These are phyloP conservation scores for Tanacetum coccineum DNA, from an alignment of 129 eudicot genomes.

Conservation along the genomic window DNA sequence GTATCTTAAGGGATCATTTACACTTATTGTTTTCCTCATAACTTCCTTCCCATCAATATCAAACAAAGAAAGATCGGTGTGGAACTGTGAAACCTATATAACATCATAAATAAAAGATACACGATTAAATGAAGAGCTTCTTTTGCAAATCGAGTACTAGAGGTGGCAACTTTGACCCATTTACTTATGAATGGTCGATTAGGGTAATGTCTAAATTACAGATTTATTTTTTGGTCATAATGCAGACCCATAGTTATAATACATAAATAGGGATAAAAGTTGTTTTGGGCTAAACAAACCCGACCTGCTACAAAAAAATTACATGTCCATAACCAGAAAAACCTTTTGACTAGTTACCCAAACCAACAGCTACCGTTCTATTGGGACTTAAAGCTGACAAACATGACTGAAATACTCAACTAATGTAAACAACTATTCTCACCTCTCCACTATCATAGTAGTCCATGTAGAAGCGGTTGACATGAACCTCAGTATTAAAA, in stretches of 20 bases:
- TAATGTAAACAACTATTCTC: slow-evolving; percentile 4
- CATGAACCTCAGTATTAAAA: slow-evolving; percentile 93
- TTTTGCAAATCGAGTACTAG: background rate
- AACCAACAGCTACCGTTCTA: too few species aligned
- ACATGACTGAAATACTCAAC: background rate
- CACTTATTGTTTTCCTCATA: slow-evolving; percentile 89
- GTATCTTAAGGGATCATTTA: slow-evolving; percentile 89
- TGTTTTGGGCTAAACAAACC: too few species aligned
- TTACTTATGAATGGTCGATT: background rate
- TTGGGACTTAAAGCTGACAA: background rate
- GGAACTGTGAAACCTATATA: slow-evolving; percentile 75
- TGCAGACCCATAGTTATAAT: too few species aligned
- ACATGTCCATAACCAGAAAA: too few species aligned
- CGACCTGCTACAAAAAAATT: too few species aligned
- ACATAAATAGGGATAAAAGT: too few species aligned
- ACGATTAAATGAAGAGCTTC: background rate
- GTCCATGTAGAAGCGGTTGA: slow-evolving; percentile 88
- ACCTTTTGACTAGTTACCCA: too few species aligned
- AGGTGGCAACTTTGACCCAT: background rate
- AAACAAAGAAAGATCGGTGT: slow-evolving; percentile 78
- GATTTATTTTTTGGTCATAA: too few species aligned
- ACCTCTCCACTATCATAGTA: slow-evolving; percentile 98
- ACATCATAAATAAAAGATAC: slow-evolving; percentile 6
- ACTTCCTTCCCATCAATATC: slow-evolving; percentile 95
- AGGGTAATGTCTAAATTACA: too few species aligned